phyloP scores from a whole-genome alignment of 805 yeast species.

The Lipomyces lipofer region DNA sequence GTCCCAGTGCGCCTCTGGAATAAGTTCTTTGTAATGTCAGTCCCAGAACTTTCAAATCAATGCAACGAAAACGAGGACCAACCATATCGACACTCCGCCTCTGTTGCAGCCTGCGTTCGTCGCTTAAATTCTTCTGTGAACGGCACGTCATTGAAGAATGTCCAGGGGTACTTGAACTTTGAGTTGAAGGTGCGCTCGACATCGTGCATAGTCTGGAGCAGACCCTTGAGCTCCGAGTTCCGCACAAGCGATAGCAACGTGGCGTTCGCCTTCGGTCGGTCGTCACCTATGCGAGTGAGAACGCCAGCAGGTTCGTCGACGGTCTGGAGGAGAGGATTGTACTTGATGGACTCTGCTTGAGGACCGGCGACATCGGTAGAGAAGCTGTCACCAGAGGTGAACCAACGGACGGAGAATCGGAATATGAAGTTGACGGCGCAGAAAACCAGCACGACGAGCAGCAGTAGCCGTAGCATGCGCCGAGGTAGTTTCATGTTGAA shows the following conservation, averaged over 20 bases:
- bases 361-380: background rate
- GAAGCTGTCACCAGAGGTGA: background rate
- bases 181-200: conserved; percentile 66
- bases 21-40: conserved; percentile 40
- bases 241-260: conserved; percentile 73
- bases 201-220: conserved; percentile 55
- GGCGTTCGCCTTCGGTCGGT: conserved; percentile 58
- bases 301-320: conserved; percentile 38
- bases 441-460: background rate
- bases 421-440: background rate
- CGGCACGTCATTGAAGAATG: conserved; percentile 70
- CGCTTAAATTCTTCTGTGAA: conserved; percentile 60
- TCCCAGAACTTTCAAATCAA: too few species aligned
- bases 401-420: background rate
- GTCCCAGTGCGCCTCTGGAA: conserved; percentile 54
- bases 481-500: background rate
- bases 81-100: conserved; percentile 51
- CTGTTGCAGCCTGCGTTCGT: conserved; percentile 45
- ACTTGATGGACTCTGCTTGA: background rate
- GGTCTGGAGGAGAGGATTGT: conserved; percentile 24
- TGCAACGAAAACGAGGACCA: too few species aligned
- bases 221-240: conserved; percentile 55
- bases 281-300: conserved; percentile 32
- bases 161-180: conserved; percentile 78
- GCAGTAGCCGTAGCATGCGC: background rate